Evolutionary conservation across 2,329 filamentous ascomycete genomes (phyloP).

Genomic region (Ophiostoma novo-ulmi): DNA sequence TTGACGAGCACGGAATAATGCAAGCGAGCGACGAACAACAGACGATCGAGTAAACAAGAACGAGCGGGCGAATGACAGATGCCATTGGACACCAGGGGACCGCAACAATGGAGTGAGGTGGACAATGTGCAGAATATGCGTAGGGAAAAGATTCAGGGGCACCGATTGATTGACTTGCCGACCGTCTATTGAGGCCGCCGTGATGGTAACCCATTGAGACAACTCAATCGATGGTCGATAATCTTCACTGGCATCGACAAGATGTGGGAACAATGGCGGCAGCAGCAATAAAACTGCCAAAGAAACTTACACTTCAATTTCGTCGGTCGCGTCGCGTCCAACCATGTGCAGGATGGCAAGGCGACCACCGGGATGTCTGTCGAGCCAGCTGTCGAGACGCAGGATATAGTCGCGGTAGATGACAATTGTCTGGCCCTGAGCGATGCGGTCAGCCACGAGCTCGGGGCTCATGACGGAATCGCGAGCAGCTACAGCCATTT

Average conservation of each 20-base stretch:
- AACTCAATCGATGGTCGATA: too few relatives aligned
- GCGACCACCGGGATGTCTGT: conserved; percentile 54
- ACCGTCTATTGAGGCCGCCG: too few relatives aligned
- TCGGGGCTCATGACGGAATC: conserved; percentile 41
- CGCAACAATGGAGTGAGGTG: not conserved
- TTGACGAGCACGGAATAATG: not conserved
- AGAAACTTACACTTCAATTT: conserved; percentile 50
- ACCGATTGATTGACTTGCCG: too few relatives aligned
- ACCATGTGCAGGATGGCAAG: conserved; percentile 59
- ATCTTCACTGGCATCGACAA: not conserved
- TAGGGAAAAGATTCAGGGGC: not conserved
- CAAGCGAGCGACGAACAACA: not conserved
- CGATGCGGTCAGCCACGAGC: conserved; percentile 49
- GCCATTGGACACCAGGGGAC: not conserved
- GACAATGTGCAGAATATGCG: not conserved
- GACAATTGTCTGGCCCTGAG: conserved; percentile 51
- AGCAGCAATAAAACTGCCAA: not conserved
- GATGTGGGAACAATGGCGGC: not conserved
- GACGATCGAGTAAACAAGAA: not conserved
- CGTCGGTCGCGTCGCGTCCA: conserved; percentile 54
- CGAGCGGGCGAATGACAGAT: not conserved
- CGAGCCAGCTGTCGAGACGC: conserved; percentile 53
- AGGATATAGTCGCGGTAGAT: conserved; percentile 52
- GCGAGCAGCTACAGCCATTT: conserved; percentile 30
- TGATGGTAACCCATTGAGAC: too few relatives aligned